Evolutionary conservation across 129 eudicot species (phyloP).

Genomic region (Centaurea solstitialis): DNA sequence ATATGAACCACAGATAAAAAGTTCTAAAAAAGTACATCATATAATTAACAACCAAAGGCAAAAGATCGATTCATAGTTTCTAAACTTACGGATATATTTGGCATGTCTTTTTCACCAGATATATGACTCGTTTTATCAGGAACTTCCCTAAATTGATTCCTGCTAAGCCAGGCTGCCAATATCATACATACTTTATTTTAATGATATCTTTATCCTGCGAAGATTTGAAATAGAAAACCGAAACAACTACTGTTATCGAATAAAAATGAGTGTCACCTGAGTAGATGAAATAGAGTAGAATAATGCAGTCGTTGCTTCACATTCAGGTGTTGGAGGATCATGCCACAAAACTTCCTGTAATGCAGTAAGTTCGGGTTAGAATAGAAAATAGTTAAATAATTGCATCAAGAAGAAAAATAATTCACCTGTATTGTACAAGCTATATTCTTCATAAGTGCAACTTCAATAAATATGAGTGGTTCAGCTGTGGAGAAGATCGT

Average conservation of each 20-base stretch:
- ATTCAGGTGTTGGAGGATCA: conserved; percentile 88
- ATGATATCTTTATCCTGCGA: not conserved
- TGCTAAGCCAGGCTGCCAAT: conserved; percentile 91
- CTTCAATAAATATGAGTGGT: conserved; percentile 98
- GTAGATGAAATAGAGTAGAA: conserved; percentile 96
- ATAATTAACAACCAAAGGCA: conserved; percentile 13
- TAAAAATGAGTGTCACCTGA: conserved; percentile 48
- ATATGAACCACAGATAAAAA: conserved; percentile 5
- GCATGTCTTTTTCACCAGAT: conserved; percentile 91
- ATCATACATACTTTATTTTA: not conserved
- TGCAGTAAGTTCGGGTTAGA: conserved; percentile 4
- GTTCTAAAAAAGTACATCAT: not conserved
- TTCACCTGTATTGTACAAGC: conserved; percentile 87
- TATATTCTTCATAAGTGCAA: conserved; percentile 89
- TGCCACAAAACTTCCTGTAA: conserved; percentile 95
- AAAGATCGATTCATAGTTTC: not conserved
- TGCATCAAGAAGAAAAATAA: not conserved
- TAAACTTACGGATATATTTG: conserved; percentile 69
- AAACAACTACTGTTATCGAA: not conserved
- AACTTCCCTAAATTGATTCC: conserved; percentile 96
- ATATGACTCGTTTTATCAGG: conserved; percentile 91
- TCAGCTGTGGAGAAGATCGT: conserved; percentile 60
- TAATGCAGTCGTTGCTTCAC: conserved; percentile 89
- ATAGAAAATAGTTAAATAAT: conserved; percentile 1
- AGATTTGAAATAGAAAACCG: not conserved